phyloP scores from a whole-genome alignment of 2,329 filamentous ascomycete species.

The Alternaria panax region DNA sequence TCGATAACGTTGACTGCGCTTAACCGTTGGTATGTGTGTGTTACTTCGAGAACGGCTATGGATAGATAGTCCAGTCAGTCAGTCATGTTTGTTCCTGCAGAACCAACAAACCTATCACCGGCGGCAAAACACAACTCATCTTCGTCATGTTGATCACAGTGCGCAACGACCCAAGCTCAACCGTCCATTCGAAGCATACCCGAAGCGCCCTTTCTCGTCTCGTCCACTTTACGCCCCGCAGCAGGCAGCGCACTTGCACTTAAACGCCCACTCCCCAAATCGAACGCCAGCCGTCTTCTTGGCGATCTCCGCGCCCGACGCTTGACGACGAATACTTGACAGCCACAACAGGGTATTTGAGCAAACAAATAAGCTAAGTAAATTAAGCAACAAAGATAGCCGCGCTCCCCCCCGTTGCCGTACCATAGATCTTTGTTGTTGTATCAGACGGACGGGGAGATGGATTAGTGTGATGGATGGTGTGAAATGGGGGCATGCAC shows the following conservation, averaged over 20 bases:
- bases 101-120: too few relatives aligned
- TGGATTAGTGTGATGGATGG: background rate
- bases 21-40: too few relatives aligned
- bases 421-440: conserved; percentile 13
- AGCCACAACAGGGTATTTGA: conserved; percentile 12
- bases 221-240: conserved; percentile 5
- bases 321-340: background rate
- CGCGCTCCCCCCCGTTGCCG: conserved; percentile 7
- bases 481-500: conserved; percentile 21
- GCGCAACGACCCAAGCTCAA: too few relatives aligned
- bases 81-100: background rate
- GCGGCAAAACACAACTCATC: too few relatives aligned
- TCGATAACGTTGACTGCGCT: too few relatives aligned
- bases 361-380: conserved; percentile 24
- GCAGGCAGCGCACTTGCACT: background rate
- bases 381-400: conserved; percentile 5
- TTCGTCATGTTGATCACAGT: too few relatives aligned
- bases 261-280: conserved; percentile 2
- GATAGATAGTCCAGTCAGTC: too few relatives aligned
- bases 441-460: conserved; percentile 28
- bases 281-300: conserved; percentile 10
- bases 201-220: conserved; percentile 8
- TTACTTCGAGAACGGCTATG: too few relatives aligned
- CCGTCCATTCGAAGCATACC: background rate
- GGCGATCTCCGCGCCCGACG: conserved; percentile 6